Base-by-base conservation (phyloP, 352 stramenopile species). In the Pythium sp. region DNA sequence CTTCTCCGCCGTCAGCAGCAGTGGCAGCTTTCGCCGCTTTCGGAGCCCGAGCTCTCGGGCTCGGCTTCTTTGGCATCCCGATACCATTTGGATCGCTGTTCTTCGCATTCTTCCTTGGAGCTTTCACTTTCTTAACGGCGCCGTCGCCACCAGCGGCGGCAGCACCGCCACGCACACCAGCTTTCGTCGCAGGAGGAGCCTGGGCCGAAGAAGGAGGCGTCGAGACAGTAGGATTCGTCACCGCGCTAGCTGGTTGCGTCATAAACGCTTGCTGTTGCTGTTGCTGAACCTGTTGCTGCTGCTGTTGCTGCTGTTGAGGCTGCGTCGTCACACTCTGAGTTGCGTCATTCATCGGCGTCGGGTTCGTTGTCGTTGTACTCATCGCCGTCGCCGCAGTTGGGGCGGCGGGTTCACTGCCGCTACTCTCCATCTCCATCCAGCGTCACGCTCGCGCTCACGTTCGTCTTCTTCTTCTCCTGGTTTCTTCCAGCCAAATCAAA, bases 41-140 rank as follows among this genome's bases (percentile, higher is more conserved):
- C 43, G 71, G 64, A 11, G 55, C 68, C 20, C 75, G 75, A 49
- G 68, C 57, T 36, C 67, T 72, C 3, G 76, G 73, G 51, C 67
- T 82, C 51, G 74, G 64, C 53, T 82, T 82, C 55, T 78, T 78
- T 20, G 43, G 46, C 65, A 63, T 47, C 5, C 54, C 63, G 8
- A 57, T 49, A 32, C 61, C 53, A 4, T 26, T 57, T 43, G 43
- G 6, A 24, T 69, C 26, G 60, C 54, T 24, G 64, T 58, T 38
- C 67, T 79, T 76, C 51, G 68, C 78, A 36, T 75, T 64, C 64
- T 78, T 76, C 14, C 59, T 47, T 5, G 53, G 53, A 15, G 41
- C 24, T 55, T 62, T 61, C 28, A 30, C 28, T 28, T 46, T 62
- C 51, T 47, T 62, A 14, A 2, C n/a, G 43, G 9, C 5, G 8